Percentiles rank a stretch among this genome's conserved stretches.
phyloP scores from a whole-genome alignment of 1,284 basidiomycete species.

The Coniophora puteana region DNA sequence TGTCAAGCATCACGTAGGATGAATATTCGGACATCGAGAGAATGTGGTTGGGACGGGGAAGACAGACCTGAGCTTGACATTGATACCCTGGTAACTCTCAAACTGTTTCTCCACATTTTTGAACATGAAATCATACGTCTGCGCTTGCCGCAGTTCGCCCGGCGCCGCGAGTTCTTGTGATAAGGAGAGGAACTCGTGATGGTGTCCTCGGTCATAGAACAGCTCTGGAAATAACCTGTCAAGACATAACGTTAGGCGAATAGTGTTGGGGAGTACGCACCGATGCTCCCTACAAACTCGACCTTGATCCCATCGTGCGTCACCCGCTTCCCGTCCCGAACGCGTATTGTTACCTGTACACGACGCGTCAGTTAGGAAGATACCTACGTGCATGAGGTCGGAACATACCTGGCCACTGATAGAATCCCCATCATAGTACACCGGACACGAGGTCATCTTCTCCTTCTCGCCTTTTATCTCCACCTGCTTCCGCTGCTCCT shows the following conservation, averaged over 20 bases:
- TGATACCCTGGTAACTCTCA: conserved; percentile 97
- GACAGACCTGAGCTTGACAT: conserved; percentile 89
- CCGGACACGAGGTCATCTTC: conserved; percentile 78
- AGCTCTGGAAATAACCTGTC: conserved; percentile 55
- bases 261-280: conserved; percentile 40
- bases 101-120: conserved; percentile 99
- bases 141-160: conserved; percentile 92
- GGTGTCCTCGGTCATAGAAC: conserved; percentile 96
- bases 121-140: conserved; percentile 95
- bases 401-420: conserved; percentile 78
- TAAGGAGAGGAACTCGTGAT: conserved; percentile 95
- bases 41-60: not conserved
- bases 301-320: conserved; percentile 97
- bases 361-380: conserved; percentile 5
- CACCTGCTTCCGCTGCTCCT: conserved; percentile 81
- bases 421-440: conserved; percentile 95
- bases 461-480: conserved; percentile 79
- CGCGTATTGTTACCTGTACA: conserved; percentile 81
- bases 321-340: conserved; percentile 93
- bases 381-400: not conserved
- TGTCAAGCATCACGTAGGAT: conserved; percentile 34
- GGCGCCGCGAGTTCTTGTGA: conserved; percentile 93
- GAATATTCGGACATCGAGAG: no score
- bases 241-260: not conserved
- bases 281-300: conserved; percentile 96